Base-by-base conservation (phyloP, 352 stramenopile genomes). In the Phytopythium helicoides region DNA sequence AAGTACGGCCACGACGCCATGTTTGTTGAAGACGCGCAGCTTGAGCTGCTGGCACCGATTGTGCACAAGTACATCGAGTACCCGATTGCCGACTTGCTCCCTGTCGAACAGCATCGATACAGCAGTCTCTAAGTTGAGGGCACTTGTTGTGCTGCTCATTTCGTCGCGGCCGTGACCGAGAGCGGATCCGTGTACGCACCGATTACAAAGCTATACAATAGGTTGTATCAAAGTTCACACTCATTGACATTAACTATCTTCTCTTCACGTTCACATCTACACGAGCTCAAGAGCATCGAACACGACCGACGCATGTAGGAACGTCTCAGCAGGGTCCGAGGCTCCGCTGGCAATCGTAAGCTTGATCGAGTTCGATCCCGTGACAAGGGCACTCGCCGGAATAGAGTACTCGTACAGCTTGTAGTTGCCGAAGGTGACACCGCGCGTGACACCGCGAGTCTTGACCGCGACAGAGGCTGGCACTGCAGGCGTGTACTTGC, bases 1-100 rank as follows among this genome's bases (percentile, higher is more conserved):
- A 92, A 88, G 54, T 95, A 90, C 40, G 87, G 87, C 23, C 87
- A 96, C 61, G 87, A 95, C 57, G 60, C 87, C 42, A 94, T 96
- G 81, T 92, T 95, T 64, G 75, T 90, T 51, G 58, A 54, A 1
- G 80, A 89, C 53, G 88, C 90, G 78, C 77, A 95, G 61, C 65
- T 76, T 16, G 80, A 91, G 42, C 66, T 90, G n/a, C 87, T 94
- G 52, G 64, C 77, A 22, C 68, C 80, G 31, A 57, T 92, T 9
- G 68, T 94, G 18, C 76, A 76, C 36, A 68, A 89, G 31, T 90
- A 80, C 61, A 56, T 92, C 23, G 81, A 92, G 41, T 65, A 81
- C 15, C 59, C 84, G 54, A 64, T 92, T 38, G 50, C 62, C 31
- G 62, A 59, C 35, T 60, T 73, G 25, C 60, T 90, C 23, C 53